These are phyloP conservation scores for Alternaria dauci DNA, from an alignment of 2,329 filamentous ascomycete genomes.

Conservation along the genomic window DNA sequence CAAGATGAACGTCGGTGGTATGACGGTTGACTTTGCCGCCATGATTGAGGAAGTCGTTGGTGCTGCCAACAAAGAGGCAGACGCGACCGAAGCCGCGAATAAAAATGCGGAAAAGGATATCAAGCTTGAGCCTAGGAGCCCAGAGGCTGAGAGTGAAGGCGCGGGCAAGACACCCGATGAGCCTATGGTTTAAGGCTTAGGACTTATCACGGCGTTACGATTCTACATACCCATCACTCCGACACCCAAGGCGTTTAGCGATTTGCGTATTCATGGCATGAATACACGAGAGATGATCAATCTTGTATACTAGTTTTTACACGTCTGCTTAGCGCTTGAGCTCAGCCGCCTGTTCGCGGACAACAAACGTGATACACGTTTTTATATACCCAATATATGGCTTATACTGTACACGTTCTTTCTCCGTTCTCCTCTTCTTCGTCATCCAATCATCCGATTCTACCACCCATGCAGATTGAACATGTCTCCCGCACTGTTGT, in stretches of 20 bases:
- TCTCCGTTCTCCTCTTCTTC: background rate
- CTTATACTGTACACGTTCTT: background rate
- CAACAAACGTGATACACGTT: background rate
- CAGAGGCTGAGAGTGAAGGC: slow-evolving; percentile 20
- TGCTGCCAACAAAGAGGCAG: slow-evolving; percentile 25
- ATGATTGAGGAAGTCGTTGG: slow-evolving; percentile 51
- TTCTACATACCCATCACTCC: background rate
- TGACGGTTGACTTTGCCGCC: slow-evolving; percentile 46
- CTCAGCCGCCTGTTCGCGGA: background rate
- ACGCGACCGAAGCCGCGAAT: background rate
- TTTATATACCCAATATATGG: background rate
- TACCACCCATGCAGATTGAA: background rate
- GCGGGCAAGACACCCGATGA: slow-evolving; percentile 27
- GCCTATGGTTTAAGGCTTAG: slow-evolving; percentile 6
- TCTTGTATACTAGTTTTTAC: slow-evolving; percentile 3
- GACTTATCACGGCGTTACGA: slow-evolving; percentile 1
- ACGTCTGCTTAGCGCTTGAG: background rate
- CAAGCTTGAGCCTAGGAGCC: slow-evolving; percentile 14
- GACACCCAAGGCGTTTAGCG: slow-evolving; percentile 6
- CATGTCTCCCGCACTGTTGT: background rate
- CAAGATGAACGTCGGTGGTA: slow-evolving; percentile 40
- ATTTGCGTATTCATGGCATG: slow-evolving; percentile 8
- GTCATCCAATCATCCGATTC: background rate
- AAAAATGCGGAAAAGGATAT: slow-evolving; percentile 1
- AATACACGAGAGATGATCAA: slow-evolving; percentile 9